These are phyloP conservation scores for Debaryomyces sp. DNA, from an alignment of 1,139 yeast genomes.

Conservation along the genomic window DNA sequence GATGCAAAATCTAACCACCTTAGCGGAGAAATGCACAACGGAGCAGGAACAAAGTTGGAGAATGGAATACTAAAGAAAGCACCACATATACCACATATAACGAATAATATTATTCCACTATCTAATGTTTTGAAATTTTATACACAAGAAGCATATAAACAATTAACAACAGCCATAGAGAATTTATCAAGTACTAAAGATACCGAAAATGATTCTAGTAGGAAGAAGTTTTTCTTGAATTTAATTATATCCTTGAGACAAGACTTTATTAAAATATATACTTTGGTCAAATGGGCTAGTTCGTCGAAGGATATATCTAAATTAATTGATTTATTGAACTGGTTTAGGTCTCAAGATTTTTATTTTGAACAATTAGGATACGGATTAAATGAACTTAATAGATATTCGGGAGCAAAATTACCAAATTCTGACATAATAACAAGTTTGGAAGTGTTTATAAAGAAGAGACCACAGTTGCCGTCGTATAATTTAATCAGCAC, in stretches of 20 bases:
- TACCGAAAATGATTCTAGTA: constrained; percentile 54
- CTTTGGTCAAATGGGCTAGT: constrained; percentile 84
- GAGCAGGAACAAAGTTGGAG: constrained; percentile 4
- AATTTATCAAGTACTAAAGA: constrained; percentile 47
- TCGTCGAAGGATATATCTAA: constrained; percentile 69
- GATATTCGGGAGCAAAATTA: constrained; percentile 79
- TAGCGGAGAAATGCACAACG: not conserved
- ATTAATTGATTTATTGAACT: constrained; percentile 81
- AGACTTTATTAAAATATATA: constrained; percentile 81
- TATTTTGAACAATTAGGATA: constrained; percentile 60
- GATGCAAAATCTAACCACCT: constrained; percentile 4
- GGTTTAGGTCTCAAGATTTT: constrained; percentile 78
- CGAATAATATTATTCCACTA: constrained; percentile 69
- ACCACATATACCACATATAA: constrained; percentile 72
- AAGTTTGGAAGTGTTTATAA: constrained; percentile 78
- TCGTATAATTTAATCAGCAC: constrained; percentile 60
- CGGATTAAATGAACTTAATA: constrained; percentile 60
- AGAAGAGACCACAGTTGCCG: constrained; percentile 78
- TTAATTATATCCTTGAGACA: constrained; percentile 72
- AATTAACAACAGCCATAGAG: constrained; percentile 62
- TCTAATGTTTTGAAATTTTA: constrained; percentile 60
- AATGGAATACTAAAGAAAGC: constrained; percentile 5
- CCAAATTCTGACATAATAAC: constrained; percentile 90
- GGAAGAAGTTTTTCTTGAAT: constrained; percentile 70
- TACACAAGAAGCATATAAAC: constrained; percentile 65